Base-by-base conservation (phyloP, 208 protist species). In the Leishmania braziliensis region DNA sequence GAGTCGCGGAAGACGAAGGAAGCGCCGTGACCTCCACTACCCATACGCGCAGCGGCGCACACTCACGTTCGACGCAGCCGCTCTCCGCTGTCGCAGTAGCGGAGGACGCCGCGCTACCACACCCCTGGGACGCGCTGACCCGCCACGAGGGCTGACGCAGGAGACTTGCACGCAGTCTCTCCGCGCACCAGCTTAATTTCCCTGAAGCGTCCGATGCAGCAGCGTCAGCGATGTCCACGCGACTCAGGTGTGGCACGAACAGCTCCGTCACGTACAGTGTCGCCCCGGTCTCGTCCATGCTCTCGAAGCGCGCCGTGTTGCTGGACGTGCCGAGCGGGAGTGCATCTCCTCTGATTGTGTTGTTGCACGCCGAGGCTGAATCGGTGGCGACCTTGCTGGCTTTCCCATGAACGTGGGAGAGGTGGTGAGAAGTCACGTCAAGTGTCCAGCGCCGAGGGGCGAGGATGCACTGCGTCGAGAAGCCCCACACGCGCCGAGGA, bases 261-360 rank as follows among this genome's bases (percentile, higher is more conserved):
- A 93, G 69, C 77, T 95, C 92, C 10, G 89, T 90, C 9, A 95
- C 62, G 66, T 87, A 93, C 16, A 95, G 72, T 1, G 72, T 87
- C 36, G 48, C 78, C 16, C 87, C 86, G 3, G 54, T 72, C 12
- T 70, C 20, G 48, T 84, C 86, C 75, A 90, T 70, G 16, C 83
- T 75, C 80, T 90, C 88, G 62, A 92, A 89, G 23, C 89, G 89
- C 12, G 87, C 85, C 14, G 90, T 90, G 69, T 92, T 92, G 51
- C 79, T 86, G 68, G 75, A 85, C 48, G 62, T 77, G 51, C 84
- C 81, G 8, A 58, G 23, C 3, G 84, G 80, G 18, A 84, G 58
- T 29, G 39, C 23, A 48, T 81, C 78, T 16, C 10, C 78, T 16
- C 10, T 58, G 63, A 43, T 50, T 20, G 5, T 16, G 50, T 43